Conservation (phyloP, 805 yeast genomes). For the Pichia thaimueangensis region DNA sequence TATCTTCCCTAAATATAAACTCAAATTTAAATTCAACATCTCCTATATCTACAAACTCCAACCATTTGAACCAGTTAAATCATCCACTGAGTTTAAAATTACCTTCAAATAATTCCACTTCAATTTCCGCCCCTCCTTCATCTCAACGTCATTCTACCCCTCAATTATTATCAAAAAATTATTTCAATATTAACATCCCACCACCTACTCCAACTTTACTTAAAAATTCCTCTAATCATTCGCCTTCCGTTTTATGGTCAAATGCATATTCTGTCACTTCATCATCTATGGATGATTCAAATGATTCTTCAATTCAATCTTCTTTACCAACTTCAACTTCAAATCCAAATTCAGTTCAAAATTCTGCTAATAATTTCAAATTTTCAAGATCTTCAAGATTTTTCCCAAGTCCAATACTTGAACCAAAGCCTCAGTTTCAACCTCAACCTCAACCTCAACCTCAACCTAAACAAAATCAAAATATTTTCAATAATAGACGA, state of each 20-base stretch:
- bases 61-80: no score
- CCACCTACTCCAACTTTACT: neutral
- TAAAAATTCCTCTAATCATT: slow-evolving; percentile 5
- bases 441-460: neutral
- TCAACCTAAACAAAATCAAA: neutral
- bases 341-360: neutral
- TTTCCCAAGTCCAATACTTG: slow-evolving; percentile 29
- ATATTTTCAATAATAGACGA: slow-evolving; percentile 1
- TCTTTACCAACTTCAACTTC: neutral
- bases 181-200: neutral
- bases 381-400: slow-evolving; percentile 10
- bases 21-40: no score
- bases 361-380: slow-evolving; percentile 12
- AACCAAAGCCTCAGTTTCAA: neutral
- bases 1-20: no score
- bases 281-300: neutral
- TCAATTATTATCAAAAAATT: no score
- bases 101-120: neutral
- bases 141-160: slow-evolving; percentile 5
- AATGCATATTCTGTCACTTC: neutral
- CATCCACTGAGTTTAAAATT: no score
- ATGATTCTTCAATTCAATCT: neutral
- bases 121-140: slow-evolving; percentile 4
- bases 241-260: slow-evolving; percentile 24
- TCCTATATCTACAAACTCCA: no score